A percentile compares a stretch with the other conserved stretches of the same genome.
Evolutionary conservation across 352 stramenopile genomes (phyloP).

Genomic region (Globisporangium okanoganense): DNA sequence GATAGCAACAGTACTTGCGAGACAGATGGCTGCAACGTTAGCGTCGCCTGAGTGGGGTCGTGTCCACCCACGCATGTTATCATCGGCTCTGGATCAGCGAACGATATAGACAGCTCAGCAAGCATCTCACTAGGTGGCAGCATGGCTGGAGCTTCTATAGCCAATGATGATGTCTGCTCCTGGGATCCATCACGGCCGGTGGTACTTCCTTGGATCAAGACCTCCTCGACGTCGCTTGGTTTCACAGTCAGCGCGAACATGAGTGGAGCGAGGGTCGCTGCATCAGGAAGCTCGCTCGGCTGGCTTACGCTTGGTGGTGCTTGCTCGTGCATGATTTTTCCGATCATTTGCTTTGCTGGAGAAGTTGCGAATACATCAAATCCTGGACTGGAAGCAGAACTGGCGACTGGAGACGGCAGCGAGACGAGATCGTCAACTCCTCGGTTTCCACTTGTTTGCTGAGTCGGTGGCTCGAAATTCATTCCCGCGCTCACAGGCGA

Average conservation of each 20-base stretch:
- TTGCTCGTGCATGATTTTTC: not conserved
- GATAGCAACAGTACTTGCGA: not conserved
- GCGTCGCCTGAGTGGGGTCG: not conserved
- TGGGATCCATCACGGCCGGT: not conserved
- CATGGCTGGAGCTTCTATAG: not conserved
- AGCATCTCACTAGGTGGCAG: not conserved
- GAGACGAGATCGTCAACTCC: slow-evolving; percentile 26
- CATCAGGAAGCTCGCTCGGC: not conserved
- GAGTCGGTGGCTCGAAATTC: not conserved
- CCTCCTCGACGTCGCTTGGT: not conserved
- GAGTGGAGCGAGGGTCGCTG: not conserved
- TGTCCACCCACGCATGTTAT: too few relatives aligned
- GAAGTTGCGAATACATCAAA: slow-evolving; percentile 16
- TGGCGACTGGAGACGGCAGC: slow-evolving; percentile 36
- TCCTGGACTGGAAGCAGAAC: not conserved
- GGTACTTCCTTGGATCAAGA: not conserved
- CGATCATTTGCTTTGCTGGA: not conserved
- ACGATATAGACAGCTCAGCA: not conserved
- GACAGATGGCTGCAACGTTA: not conserved
- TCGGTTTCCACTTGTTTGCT: not conserved
- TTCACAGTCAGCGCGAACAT: not conserved
- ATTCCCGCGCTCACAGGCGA: not conserved
- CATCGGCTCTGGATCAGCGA: not conserved
- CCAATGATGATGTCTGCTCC: not conserved
- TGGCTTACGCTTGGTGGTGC: not conserved